Evolutionary conservation across 129 eudicot species (phyloP).

Genomic region (Flaveria bidentis): DNA sequence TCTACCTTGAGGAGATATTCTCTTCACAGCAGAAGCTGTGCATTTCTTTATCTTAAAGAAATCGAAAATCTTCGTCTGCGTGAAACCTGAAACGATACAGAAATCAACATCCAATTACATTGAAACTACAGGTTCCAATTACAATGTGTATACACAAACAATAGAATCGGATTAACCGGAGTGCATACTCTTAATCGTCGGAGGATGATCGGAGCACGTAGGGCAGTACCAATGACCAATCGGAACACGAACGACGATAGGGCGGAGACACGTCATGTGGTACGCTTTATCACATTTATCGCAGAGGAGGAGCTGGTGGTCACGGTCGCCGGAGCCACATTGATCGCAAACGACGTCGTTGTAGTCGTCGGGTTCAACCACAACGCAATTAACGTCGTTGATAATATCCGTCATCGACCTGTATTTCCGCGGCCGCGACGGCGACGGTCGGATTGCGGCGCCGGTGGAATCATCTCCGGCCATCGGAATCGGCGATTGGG

Average conservation of each 20-base stretch:
- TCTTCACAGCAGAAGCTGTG: constrained; percentile 33
- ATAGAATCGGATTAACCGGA: background rate
- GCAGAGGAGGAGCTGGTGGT: constrained; percentile 65
- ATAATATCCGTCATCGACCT: constrained; percentile 56
- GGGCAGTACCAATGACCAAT: constrained; percentile 78
- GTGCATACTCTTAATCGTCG: constrained; percentile 48
- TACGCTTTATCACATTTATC: constrained; percentile 73
- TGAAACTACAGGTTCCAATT: too few relatives aligned
- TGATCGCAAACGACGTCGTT: constrained; percentile 51
- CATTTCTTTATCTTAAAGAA: constrained; percentile 80
- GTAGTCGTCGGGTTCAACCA: constrained; percentile 34
- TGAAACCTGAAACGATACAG: constrained; percentile 47
- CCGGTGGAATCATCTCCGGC: constrained; percentile 35
- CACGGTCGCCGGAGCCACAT: constrained; percentile 82
- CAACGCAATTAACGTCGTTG: constrained; percentile 44
- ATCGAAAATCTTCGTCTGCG: constrained; percentile 77
- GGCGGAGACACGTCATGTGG: constrained; percentile 79
- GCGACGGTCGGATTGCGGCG: constrained; percentile 12
- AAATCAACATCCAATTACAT: too few relatives aligned
- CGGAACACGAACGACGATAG: constrained; percentile 79
- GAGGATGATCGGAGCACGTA: constrained; percentile 49
- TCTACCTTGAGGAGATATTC: constrained; percentile 74
- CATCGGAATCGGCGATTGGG: constrained; percentile 23
- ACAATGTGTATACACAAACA: constrained; percentile 15
- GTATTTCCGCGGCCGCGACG: constrained; percentile 37